Base-by-base conservation (phyloP, 2,329 filamentous ascomycete species). In the Aureobasidium lini region DNA sequence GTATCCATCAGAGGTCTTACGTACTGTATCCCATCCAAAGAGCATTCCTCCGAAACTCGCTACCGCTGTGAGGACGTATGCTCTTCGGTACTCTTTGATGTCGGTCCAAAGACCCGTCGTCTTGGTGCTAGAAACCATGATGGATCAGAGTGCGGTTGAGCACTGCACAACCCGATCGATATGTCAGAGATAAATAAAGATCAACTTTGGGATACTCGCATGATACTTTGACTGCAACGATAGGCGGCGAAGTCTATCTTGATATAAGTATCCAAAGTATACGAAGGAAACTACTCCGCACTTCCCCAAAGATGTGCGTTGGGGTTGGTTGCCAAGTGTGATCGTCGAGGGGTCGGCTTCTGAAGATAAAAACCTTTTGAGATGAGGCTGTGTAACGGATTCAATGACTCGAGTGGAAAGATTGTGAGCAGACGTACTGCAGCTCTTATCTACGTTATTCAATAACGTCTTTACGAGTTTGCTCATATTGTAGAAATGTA, bases 21-120 rank as follows among this genome's bases (percentile, higher is more conserved):
- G 13, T 40, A 49, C 43, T 4, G 70, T 72, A 39, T 73, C 71
- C 71, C 71, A 73, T 16, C 72, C 70, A 50, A 71, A 73, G 7
- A 72, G 60, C 71, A 74, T 73, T 18, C 73, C 75, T 29, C 75
- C 75, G 62, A 77, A 76, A 1, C 70, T 72, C 5, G 74, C 73
- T n/a, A 76, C 70, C 0, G 69, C 70, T 0, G 75, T 76, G 13
- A 77, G 70, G 23, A 72, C 34, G 59, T 77, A 76, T 6, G 72
- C 70, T 43, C 68, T 67, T 8, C 74, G 70, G 58, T 77, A 73
- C 5, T 67, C 66, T 62, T 74, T 72, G 56, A 76, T 66, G 48
- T 76, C 74, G 34, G 66, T 62, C 69, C 71, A 73, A 9, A 43
- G 10, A 32, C 37, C 50, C 13, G 18, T 23, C 28, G 28, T 18